Conservation (phyloP, 2,329 filamentous ascomycete species). For the Xylaria sp. region DNA sequence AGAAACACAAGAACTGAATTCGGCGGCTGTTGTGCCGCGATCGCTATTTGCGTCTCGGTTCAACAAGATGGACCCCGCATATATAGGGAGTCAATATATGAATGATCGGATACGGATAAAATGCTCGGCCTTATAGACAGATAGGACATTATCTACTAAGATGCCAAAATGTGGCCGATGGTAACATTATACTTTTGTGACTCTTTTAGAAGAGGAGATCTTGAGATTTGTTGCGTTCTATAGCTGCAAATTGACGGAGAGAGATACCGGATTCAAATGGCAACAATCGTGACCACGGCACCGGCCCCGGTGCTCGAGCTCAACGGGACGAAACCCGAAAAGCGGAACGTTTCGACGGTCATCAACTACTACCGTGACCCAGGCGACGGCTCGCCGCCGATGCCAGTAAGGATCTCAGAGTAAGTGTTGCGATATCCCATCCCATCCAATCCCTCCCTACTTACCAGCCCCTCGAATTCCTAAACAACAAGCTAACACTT, state of each 20-base stretch:
- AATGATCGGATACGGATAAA: constrained; percentile 34
- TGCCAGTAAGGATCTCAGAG: constrained; percentile 47
- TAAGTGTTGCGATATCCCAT: constrained; percentile 25
- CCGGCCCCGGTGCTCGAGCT: constrained; percentile 19
- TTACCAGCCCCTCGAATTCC: background rate
- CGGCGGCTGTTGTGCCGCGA: constrained; percentile 27
- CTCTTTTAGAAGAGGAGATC: background rate
- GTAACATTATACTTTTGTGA: background rate
- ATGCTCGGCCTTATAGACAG: constrained; percentile 20
- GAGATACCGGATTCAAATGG: constrained; percentile 22
- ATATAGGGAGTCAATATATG: constrained; percentile 28
- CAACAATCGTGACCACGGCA: constrained; percentile 24
- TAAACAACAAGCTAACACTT: constrained; percentile 8
- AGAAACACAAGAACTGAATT: background rate
- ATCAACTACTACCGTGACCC: constrained; percentile 50
- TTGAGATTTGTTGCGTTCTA: background rate
- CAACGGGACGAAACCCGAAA: constrained; percentile 21
- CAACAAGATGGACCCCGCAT: constrained; percentile 29
- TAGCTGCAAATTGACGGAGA: background rate
- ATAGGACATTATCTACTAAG: background rate
- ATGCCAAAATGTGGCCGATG: background rate
- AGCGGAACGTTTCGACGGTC: constrained; percentile 40
- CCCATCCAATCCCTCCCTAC: too few species aligned
- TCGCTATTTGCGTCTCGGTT: constrained; percentile 21
- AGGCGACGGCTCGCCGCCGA: constrained; percentile 46